Evolutionary conservation across 768 basidiomycete genomes (phyloP).

Genomic region (Trametes coccinea): DNA sequence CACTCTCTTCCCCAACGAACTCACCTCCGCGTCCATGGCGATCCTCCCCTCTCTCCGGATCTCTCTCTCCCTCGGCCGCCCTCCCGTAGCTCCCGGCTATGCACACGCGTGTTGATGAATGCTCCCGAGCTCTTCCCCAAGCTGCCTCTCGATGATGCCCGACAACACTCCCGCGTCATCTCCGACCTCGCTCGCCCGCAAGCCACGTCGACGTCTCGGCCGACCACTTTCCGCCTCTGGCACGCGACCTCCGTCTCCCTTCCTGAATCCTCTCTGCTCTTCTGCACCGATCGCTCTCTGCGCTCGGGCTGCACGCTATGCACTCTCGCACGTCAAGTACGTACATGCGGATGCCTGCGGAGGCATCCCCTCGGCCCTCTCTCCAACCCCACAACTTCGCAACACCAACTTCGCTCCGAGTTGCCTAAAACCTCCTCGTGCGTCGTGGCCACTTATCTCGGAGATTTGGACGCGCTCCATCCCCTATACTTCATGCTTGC

Average conservation of each 20-base stretch:
- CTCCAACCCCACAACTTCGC: constrained; percentile 9
- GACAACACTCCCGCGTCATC: not conserved
- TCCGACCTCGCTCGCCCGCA: not conserved
- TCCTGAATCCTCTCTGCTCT: not conserved
- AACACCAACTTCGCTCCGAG: not conserved
- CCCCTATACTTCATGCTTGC: not conserved
- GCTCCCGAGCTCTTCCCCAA: not conserved
- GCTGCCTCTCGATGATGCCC: not conserved
- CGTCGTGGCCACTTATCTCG: not conserved
- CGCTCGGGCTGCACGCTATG: too few species aligned
- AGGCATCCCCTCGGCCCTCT: too few species aligned
- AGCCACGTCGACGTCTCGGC: constrained; percentile 6
- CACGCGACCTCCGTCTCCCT: not conserved
- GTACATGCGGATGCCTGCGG: too few species aligned
- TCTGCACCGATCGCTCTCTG: not conserved
- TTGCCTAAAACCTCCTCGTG: not conserved
- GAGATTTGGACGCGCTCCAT: not conserved
- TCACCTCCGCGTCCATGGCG: too few species aligned
- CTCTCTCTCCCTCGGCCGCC: not conserved
- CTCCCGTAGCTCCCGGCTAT: too few species aligned
- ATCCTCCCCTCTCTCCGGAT: too few species aligned
- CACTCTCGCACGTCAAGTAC: not conserved
- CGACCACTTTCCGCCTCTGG: not conserved
- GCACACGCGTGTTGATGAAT: too few species aligned
- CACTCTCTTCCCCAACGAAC: too few species aligned